Conservation (phyloP, 495 filamentous ascomycete genomes). For the Neurospora sp. region DNA sequence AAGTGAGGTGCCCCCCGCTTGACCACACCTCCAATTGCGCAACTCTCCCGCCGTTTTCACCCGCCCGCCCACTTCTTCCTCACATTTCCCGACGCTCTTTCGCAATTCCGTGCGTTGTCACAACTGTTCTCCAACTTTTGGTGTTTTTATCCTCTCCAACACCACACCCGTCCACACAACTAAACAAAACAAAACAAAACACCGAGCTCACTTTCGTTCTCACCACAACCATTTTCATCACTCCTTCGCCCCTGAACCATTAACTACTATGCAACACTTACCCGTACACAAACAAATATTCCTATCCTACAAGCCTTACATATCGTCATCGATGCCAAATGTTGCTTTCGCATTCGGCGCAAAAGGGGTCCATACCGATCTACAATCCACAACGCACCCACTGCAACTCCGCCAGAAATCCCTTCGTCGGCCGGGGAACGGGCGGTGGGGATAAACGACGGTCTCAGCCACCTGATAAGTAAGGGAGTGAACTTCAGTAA, state of each 20-base stretch:
- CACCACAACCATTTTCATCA: not conserved
- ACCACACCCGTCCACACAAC: not conserved
- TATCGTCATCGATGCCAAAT: not conserved
- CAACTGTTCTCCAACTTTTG: not conserved
- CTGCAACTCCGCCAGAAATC: not conserved
- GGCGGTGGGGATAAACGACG: not conserved
- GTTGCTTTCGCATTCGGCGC: not conserved
- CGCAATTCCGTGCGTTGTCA: not conserved
- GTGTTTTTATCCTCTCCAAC: not conserved
- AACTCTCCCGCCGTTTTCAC: not conserved
- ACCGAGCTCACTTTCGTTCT: not conserved
- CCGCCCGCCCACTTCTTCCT: not conserved
- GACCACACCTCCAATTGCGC: not conserved
- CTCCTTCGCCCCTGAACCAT: not conserved
- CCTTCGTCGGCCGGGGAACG: not conserved
- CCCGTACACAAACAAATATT: not conserved
- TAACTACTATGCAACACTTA: too few species aligned
- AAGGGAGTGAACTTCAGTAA: not conserved
- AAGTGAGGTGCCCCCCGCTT: not conserved
- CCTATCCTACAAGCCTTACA: not conserved
- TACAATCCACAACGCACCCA: not conserved
- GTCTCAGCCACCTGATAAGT: not conserved
- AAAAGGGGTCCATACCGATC: not conserved
- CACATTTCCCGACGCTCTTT: not conserved
- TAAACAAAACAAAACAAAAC: not conserved